Conservation (phyloP, 1,139 yeast genomes). For the Suhomyces kunorum region DNA sequence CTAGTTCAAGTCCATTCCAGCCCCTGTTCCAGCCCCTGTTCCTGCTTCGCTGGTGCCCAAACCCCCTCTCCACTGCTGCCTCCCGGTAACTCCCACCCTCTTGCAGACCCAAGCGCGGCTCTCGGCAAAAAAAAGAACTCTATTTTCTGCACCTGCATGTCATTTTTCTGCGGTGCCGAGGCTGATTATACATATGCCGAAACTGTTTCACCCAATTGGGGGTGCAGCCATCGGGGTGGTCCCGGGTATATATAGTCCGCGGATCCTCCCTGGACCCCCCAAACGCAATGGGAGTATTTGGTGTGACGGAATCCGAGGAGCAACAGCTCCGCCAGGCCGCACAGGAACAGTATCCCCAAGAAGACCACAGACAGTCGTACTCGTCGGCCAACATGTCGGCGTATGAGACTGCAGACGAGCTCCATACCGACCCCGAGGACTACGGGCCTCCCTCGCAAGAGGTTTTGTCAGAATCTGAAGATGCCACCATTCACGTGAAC, state of each 20-base stretch:
- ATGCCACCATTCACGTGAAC: slow-evolving; percentile 7
- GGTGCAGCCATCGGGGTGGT: too few species aligned
- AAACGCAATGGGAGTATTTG: slow-evolving; percentile 22
- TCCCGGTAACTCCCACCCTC: too few species aligned
- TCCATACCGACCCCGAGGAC: slow-evolving; percentile 11
- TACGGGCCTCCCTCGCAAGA: neutral
- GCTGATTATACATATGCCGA: too few species aligned
- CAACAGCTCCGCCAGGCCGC: slow-evolving; percentile 40
- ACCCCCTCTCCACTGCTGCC: too few species aligned
- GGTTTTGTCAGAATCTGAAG: slow-evolving; percentile 1
- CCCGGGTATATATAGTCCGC: slow-evolving; percentile 2
- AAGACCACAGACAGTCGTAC: slow-evolving; percentile 9
- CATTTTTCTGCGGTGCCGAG: too few species aligned
- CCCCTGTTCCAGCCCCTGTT: too few species aligned
- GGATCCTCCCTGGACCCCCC: neutral
- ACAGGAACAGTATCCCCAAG: slow-evolving; percentile 4
- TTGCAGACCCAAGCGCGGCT: too few species aligned
- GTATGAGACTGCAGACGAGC: slow-evolving; percentile 41
- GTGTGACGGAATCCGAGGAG: slow-evolving; percentile 41
- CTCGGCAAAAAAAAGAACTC: too few species aligned
- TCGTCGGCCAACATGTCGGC: slow-evolving; percentile 22
- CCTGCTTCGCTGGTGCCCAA: too few species aligned
- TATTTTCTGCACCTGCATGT: too few species aligned
- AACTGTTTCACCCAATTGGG: too few species aligned
- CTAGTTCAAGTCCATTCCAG: too few species aligned